A percentile compares a stretch with the other conserved stretches of the same genome.
Evolutionary conservation across 768 basidiomycete species (phyloP).

Genomic region (Naganishia vaughanmartiniae): DNA sequence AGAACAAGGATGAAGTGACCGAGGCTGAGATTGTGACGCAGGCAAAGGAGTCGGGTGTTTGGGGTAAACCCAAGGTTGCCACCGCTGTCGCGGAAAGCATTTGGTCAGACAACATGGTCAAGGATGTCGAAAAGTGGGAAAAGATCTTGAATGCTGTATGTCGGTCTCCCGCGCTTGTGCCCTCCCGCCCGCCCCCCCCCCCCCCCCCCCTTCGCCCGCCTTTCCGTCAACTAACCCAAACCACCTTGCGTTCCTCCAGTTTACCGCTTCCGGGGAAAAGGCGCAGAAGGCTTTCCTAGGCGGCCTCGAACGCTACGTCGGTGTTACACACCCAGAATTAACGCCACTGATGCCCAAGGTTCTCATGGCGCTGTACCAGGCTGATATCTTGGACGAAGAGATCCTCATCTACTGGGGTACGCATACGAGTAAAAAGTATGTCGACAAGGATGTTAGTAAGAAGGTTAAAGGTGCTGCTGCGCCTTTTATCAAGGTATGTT

Average conservation of each 20-base stretch:
- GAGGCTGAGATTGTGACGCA: slow-evolving; percentile 59
- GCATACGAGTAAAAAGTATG: slow-evolving; percentile 93
- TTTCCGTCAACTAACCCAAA: background rate
- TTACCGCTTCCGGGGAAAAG: slow-evolving; percentile 76
- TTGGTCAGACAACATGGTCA: slow-evolving; percentile 66
- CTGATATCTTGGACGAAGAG: slow-evolving; percentile 87
- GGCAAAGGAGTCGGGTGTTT: slow-evolving; percentile 83
- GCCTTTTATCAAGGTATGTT: slow-evolving; percentile 77
- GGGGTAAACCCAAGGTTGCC: slow-evolving; percentile 89
- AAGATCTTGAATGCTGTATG: slow-evolving; percentile 74
- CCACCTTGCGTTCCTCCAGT: slow-evolving; percentile 2
- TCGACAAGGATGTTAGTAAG: slow-evolving; percentile 91
- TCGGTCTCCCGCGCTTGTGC: too few relatives aligned
- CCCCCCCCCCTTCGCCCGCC: background rate
- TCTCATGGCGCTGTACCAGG: slow-evolving; percentile 90
- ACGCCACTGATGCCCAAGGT: slow-evolving; percentile 77
- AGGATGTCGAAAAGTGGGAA: slow-evolving; percentile 57
- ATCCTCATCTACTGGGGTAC: slow-evolving; percentile 89
- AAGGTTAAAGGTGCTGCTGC: slow-evolving; percentile 87
- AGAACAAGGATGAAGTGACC: slow-evolving; percentile 59
- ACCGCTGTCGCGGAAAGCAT: slow-evolving; percentile 77
- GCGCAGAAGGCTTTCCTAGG: slow-evolving; percentile 92
- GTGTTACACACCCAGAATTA: slow-evolving; percentile 69
- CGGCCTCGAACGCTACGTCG: slow-evolving; percentile 83
- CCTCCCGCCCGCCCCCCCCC: background rate